phyloP scores from a whole-genome alignment of 257 asterid genomes.

The Penstemon newberryi region DNA sequence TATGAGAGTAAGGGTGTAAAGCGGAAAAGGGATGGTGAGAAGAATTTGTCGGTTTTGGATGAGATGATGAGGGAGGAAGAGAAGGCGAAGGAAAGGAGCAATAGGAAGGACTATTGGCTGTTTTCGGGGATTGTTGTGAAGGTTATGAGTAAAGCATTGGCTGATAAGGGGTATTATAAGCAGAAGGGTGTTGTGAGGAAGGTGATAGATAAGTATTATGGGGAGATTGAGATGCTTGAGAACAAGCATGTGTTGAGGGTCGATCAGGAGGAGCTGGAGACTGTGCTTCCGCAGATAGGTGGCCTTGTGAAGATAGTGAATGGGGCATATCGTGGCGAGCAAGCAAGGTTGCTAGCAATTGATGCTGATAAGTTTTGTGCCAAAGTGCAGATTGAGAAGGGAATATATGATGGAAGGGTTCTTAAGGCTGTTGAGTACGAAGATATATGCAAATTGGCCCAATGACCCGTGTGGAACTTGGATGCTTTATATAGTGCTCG shows the following conservation, averaged over 20 bases:
- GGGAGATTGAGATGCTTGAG: constrained; percentile 94
- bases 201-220: constrained; percentile 78
- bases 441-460: constrained; percentile 76
- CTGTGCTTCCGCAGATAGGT: constrained; percentile 93
- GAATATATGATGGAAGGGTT: constrained; percentile 81
- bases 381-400: constrained; percentile 86
- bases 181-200: constrained; percentile 78
- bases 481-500: constrained; percentile 16
- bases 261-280: constrained; percentile 95
- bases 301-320: constrained; percentile 84
- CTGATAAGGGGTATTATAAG: constrained; percentile 79
- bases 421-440: constrained; percentile 84
- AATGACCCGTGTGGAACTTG: constrained; percentile 26
- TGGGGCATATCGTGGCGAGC: constrained; percentile 87
- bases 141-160: constrained; percentile 88
- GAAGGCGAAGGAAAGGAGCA: constrained; percentile 71
- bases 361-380: constrained; percentile 70
- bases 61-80: constrained; percentile 88
- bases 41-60: constrained; percentile 61
- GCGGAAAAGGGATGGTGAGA: constrained; percentile 38
- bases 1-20: constrained; percentile 41
- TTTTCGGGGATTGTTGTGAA: constrained; percentile 83
- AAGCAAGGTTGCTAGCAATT: constrained; percentile 63
- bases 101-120: constrained; percentile 92
- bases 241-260: constrained; percentile 80